Percentiles rank a stretch among this genome's conserved stretches.
These are phyloP conservation scores for Crotalaria pallida DNA, from an alignment of 306 rosid genomes.

Conservation along the genomic window DNA sequence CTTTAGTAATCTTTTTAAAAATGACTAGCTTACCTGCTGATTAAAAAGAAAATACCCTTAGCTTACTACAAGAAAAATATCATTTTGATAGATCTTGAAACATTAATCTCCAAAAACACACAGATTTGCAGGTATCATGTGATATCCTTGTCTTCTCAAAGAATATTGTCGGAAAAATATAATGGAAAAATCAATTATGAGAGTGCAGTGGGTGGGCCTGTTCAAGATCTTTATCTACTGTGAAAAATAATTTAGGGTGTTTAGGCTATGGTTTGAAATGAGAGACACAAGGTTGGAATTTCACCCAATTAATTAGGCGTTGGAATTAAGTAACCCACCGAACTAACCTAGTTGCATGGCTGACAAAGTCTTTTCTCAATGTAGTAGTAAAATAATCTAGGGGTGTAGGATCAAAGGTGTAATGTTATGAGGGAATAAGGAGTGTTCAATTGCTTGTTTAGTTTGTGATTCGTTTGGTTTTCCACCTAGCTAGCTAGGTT, in stretches of 20 bases:
- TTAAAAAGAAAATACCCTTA: no score
- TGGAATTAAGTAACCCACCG: slow-evolving; percentile 16
- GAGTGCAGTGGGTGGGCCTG: slow-evolving; percentile 21
- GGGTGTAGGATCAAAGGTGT: not conserved
- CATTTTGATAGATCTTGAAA: not conserved
- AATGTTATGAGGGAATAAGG: not conserved
- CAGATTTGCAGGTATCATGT: slow-evolving; percentile 14
- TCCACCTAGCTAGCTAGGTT: not conserved
- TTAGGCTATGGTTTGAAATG: slow-evolving; percentile 16
- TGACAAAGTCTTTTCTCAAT: not conserved
- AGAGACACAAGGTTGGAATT: not conserved
- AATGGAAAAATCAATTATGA: slow-evolving; percentile 23
- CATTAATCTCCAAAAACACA: not conserved
- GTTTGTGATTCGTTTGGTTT: slow-evolving; percentile 17
- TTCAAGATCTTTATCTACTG: slow-evolving; percentile 4
- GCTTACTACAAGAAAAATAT: no score
- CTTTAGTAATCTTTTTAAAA: no score
- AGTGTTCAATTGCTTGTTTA: not conserved
- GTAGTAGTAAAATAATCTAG: not conserved
- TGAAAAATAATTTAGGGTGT: not conserved
- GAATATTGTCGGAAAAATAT: slow-evolving; percentile 34
- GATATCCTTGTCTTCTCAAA: slow-evolving; percentile 22
- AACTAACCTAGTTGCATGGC: slow-evolving; percentile 9
- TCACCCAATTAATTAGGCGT: slow-evolving; percentile 2
- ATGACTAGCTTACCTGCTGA: no score